Percentiles rank a stretch among this genome's conserved stretches.
Conservation (phyloP, 768 basidiomycete genomes). For the Pleurotus sapidus region DNA sequence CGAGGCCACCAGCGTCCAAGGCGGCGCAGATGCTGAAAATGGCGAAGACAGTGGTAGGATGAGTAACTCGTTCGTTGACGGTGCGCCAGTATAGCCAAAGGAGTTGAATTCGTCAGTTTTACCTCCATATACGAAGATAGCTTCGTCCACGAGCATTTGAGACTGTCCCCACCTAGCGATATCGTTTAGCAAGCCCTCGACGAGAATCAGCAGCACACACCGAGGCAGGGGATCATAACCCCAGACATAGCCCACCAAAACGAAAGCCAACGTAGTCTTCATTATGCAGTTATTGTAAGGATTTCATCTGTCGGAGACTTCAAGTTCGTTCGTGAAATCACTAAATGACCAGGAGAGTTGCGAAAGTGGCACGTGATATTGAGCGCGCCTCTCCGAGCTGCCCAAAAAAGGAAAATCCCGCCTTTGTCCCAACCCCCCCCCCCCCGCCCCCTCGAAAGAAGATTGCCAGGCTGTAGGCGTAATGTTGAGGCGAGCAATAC, state of each 20-base stretch:
- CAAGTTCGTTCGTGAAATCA: no score
- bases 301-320: no score
- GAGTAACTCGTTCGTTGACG: conserved; percentile 68
- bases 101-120: conserved; percentile 69
- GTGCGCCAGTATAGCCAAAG: conserved; percentile 74
- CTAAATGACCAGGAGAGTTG: no score
- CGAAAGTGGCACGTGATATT: no score
- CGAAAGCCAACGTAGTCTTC: background rate
- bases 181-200: background rate
- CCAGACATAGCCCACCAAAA: background rate
- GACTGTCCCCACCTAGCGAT: conserved; percentile 81
- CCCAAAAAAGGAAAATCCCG: no score
- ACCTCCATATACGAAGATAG: conserved; percentile 76
- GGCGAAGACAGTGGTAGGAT: conserved; percentile 58
- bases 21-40: conserved; percentile 61
- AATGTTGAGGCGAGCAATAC: no score
- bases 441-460: no score
- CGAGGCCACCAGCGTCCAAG: conserved; percentile 61
- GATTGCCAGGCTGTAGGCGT: no score
- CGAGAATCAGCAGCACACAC: background rate
- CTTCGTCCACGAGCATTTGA: conserved; percentile 50
- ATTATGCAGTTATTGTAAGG: background rate
- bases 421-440: no score
- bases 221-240: background rate
- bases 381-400: no score